Evolutionary conservation across 352 stramenopile species (phyloP), one percentile per base, ranked within the genome.

Genomic region (Aphanomyces euteiches): DNA sequence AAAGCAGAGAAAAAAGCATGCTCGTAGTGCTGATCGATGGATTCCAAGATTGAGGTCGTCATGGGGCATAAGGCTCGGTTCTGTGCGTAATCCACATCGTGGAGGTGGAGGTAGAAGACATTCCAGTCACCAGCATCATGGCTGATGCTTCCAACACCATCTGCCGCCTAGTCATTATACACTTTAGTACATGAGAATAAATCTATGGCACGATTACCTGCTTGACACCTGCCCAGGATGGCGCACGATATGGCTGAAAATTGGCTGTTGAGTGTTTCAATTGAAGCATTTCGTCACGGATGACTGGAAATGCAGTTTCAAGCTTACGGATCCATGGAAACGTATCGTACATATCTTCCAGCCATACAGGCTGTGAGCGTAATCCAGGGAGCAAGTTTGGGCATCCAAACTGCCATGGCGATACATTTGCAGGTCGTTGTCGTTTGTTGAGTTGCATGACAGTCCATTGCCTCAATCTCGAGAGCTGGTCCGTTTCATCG

Each of bases 1-100:
- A 97, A 64, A 12, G 86, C 88, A 12, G 90, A 96, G 73, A 96
- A 95, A 66, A 97, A 96, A 0, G 84, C 80, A 72, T 96, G 90
- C 7, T 91, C 74, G 70, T 96, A 95, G 34, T 92, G 81, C 10
- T 65, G 60, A 2, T 67, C 74, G 28, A 95, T 84, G 3, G 82
- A 78, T 54, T 90, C 72, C 59, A 96, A 82, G 36, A 89, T 54
- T 10, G 77, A 67, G 3, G 74, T 64, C 0, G 87, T 96, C 28
- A 78, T 74, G 2, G 87, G 85, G 72, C 87, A 96, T 58, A 89
- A 67, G 38, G 73, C 67, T 36, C 84, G 79, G 56, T 96, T 95
- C 17, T 77, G 64, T 19, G 63, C 66, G 65, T 93, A 95, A 75
- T 95, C 80, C 10, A 96, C 77, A 68, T 94, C 93, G 75, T 96